Base-by-base conservation (phyloP, 129 eudicot species). In the Chrysanthemum makinoi region DNA sequence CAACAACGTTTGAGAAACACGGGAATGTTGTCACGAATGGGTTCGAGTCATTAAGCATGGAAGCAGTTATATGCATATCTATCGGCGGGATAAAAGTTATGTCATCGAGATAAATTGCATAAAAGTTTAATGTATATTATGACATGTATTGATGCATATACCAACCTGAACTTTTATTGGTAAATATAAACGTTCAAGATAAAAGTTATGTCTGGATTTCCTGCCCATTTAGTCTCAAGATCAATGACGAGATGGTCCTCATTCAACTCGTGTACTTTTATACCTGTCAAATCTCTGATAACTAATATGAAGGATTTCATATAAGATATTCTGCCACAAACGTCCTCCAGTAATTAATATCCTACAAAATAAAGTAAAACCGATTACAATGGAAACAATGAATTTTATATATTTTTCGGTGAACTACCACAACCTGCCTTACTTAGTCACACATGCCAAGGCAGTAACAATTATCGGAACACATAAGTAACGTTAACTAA, bases 21-120 rank as follows among this genome's bases (percentile, higher is more conserved):
- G 92, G 96, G 80, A 89, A 80, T 47, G 92, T 80, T 30, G 96
- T 90, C 66, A 89, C 96, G 20, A 89, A 79, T 35, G 96, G 92
- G 78, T 80, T 84, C 77, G n/a, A n/a, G n/a, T n/a, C n/a, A n/a
- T n/a, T n/a, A 72, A 93, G 81, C 13, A 84, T 67, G n/a, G 83
- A 78, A 26, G 86, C 87, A 44, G 85, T 77, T 78, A 84, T 56
- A 69, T 86, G 90, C 71, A 86, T 65, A 72, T 89, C 93, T 77
- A 89, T 80, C 62, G 86, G 63, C 86, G 85, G 80, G 71, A 70
- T 77, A 19, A 70, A 79, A 71, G 39, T n/a, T 75, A 13, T 54
- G 19, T 18, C 51, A 48, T 72, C 33, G 28, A n/a, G 69, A 72
- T 59, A 72, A 56, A 71, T 14, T 14, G 43, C 43, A 57, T 57